phyloP scores from a whole-genome alignment of 192 early-diverging fungal genomes.

The Gorgonomyces haynaldii region DNA sequence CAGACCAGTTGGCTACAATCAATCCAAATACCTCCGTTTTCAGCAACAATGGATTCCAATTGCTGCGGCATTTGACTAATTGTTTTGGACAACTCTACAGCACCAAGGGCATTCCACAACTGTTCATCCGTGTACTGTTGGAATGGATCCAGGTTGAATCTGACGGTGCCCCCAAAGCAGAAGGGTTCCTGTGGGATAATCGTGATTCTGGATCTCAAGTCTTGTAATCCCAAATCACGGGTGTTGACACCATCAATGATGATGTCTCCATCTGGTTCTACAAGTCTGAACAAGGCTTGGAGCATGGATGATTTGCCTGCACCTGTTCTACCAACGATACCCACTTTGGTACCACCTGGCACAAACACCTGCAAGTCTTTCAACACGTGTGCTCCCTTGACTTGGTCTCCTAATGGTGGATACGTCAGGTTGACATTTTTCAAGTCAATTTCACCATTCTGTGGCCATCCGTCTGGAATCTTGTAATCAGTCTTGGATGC shows the following conservation, averaged over 20 bases:
- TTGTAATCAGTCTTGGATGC: slow-evolving; percentile 1
- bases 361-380: slow-evolving; percentile 46
- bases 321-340: slow-evolving; percentile 74
- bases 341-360: slow-evolving; percentile 53
- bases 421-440: slow-evolving; percentile 38
- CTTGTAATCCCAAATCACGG: slow-evolving; percentile 38
- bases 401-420: slow-evolving; percentile 10
- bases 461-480: slow-evolving; percentile 13
- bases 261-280: slow-evolving; percentile 6
- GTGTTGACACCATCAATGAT: slow-evolving; percentile 60
- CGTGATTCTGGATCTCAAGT: slow-evolving; percentile 41
- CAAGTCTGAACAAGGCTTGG: slow-evolving; percentile 11
- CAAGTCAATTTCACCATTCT: slow-evolving; percentile 23
- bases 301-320: slow-evolving; percentile 55
- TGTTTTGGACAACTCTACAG: slow-evolving; percentile 35
- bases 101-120: slow-evolving; percentile 60
- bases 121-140: slow-evolving; percentile 45
- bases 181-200: slow-evolving; percentile 60
- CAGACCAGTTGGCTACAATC: slow-evolving; percentile 46
- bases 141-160: slow-evolving; percentile 68
- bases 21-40: slow-evolving; percentile 39
- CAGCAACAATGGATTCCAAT: slow-evolving; percentile 69
- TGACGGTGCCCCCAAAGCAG: slow-evolving; percentile 52
- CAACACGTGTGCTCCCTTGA: slow-evolving; percentile 20
- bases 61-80: slow-evolving; percentile 9